Conservation (phyloP, 495 filamentous ascomycete species). For the Xylaria curta region DNA sequence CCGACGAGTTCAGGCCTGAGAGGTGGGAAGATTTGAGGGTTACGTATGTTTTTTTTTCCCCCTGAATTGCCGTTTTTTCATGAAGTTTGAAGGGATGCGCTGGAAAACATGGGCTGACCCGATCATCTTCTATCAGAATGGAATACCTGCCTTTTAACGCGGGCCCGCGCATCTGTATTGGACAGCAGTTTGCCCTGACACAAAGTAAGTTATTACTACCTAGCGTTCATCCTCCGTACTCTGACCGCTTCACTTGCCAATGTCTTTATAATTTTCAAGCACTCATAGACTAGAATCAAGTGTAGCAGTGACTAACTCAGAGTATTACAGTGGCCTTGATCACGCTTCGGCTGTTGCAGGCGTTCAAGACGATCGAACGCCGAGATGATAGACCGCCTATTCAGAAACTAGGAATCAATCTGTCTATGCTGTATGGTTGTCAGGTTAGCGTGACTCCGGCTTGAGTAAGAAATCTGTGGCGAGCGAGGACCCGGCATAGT, state of each 20-base stretch:
- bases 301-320: background rate
- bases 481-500: background rate
- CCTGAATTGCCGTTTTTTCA: background rate
- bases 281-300: background rate
- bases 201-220: conserved; percentile 43
- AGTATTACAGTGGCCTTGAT: conserved; percentile 51
- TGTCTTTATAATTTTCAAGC: too few species aligned
- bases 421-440: conserved; percentile 48
- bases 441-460: conserved; percentile 42
- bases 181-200: conserved; percentile 65
- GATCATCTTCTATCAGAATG: conserved; percentile 47
- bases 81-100: background rate
- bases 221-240: background rate
- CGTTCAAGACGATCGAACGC: conserved; percentile 60
- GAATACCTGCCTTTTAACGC: conserved; percentile 70
- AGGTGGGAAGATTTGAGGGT: conserved; percentile 48
- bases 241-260: too few species aligned
- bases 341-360: conserved; percentile 64
- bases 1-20: conserved; percentile 53
- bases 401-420: conserved; percentile 41
- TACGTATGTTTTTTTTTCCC: conserved; percentile 19
- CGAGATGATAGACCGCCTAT: conserved; percentile 49
- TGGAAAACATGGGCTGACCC: background rate
- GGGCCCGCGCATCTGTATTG: conserved; percentile 67
- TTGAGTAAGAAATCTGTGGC: background rate